phyloP scores from a whole-genome alignment of 208 protist genomes.

The Acanthamoeba castellanii region DNA sequence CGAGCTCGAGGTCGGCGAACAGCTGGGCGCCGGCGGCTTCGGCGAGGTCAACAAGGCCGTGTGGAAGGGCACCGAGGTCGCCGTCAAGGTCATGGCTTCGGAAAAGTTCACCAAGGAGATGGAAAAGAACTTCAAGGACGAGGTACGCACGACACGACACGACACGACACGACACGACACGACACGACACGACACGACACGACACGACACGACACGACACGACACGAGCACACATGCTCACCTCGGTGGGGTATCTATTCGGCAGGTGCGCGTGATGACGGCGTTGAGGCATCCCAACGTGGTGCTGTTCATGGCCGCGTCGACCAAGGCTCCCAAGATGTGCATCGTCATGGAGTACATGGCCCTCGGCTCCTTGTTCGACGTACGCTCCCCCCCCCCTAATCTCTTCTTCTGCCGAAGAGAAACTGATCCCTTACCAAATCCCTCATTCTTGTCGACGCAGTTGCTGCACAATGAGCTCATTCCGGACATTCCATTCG shows the following conservation, averaged over 20 bases:
- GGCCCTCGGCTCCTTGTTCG: constrained; percentile 12
- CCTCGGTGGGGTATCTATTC: too few relatives aligned
- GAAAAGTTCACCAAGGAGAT: constrained; percentile 66
- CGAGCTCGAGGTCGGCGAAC: constrained; percentile 47
- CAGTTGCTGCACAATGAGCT: constrained; percentile 69
- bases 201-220: background rate
- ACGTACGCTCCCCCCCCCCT: background rate
- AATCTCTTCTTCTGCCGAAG: background rate
- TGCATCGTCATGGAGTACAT: constrained; percentile 72
- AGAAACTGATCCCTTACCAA: background rate
- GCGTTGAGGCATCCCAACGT: constrained; percentile 61
- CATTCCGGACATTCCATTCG: constrained; percentile 42
- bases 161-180: background rate
- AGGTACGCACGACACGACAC: background rate
- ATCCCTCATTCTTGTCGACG: background rate
- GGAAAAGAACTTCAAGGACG: constrained; percentile 58
- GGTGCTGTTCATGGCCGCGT: constrained; percentile 67
- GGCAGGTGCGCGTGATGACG: constrained; percentile 68
- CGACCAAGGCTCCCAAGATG: constrained; percentile 32
- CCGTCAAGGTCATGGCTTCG: constrained; percentile 54
- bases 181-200: background rate
- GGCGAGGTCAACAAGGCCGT: constrained; percentile 61
- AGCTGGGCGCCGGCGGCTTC: constrained; percentile 46
- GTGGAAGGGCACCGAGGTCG: constrained; percentile 72
- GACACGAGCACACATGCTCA: background rate